phyloP scores from a whole-genome alignment of 139 green algal species.

The Eudorina sp. region DNA sequence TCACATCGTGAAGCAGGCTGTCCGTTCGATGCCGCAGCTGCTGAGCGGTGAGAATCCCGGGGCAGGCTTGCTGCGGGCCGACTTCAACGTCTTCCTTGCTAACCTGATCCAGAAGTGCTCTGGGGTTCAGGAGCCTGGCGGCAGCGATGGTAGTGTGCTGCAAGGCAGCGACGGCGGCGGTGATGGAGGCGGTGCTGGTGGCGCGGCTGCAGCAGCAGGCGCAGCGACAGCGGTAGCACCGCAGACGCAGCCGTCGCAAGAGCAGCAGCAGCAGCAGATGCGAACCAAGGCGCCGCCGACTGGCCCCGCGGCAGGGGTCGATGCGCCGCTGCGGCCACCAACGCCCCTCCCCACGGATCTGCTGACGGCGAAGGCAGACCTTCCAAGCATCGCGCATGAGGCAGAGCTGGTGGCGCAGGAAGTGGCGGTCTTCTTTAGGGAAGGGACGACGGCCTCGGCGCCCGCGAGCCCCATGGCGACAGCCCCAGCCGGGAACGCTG shows the following conservation, averaged over 20 bases:
- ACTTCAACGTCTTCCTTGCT: not conserved
- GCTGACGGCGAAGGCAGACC: too few species aligned
- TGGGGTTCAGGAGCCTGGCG: too few species aligned
- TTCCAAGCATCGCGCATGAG: too few species aligned
- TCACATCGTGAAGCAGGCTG: not conserved
- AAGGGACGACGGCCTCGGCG: too few species aligned
- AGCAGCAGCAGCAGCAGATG: not conserved
- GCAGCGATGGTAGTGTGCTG: not conserved
- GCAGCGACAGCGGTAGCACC: not conserved
- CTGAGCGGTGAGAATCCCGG: too few species aligned
- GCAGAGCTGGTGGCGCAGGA: too few species aligned
- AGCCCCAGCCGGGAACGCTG: too few species aligned
- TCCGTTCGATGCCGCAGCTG: not conserved
- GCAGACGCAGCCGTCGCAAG: not conserved
- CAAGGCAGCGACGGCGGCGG: not conserved
- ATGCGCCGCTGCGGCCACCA: not conserved
- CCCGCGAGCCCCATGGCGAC: too few species aligned
- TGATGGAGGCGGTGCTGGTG: not conserved
- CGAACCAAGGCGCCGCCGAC: not conserved
- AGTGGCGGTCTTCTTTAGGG: too few species aligned
- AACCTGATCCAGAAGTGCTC: not conserved
- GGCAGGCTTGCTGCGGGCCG: not conserved
- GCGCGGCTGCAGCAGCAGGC: not conserved
- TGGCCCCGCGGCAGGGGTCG: too few species aligned
- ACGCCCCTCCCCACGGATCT: too few species aligned